phyloP scores from a whole-genome alignment of 768 basidiomycete species.

The Crucibulum laeve region DNA sequence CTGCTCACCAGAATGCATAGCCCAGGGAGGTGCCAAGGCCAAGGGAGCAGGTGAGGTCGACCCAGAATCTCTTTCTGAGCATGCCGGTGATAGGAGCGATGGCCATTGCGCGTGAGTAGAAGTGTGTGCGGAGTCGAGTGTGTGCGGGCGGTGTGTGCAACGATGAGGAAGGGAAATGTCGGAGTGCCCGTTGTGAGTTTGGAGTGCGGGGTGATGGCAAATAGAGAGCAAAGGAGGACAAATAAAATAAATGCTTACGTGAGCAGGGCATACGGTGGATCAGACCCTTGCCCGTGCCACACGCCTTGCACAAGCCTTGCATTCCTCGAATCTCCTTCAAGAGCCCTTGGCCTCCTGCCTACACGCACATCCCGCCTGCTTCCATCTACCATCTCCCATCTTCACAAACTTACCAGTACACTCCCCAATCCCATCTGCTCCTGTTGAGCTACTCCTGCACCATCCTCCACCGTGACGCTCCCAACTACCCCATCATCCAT shows the following conservation, averaged over 20 bases:
- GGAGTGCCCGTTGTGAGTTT: slow-evolving; percentile 14
- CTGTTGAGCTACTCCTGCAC: background rate
- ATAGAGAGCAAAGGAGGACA: slow-evolving; percentile 15
- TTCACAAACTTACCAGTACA: background rate
- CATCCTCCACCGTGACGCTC: background rate
- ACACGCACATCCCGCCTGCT: background rate
- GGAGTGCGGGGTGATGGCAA: slow-evolving; percentile 18
- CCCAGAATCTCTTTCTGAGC: slow-evolving; percentile 90
- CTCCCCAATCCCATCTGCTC: background rate
- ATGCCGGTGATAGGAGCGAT: slow-evolving; percentile 91
- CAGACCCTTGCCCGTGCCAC: background rate
- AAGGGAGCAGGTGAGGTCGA: slow-evolving; percentile 70
- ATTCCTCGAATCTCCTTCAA: background rate
- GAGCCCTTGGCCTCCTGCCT: background rate
- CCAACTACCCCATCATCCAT: slow-evolving; percentile 39
- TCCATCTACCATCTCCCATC: slow-evolving; percentile 4
- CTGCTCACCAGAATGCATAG: slow-evolving; percentile 80
- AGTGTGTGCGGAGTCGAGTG: slow-evolving; percentile 27
- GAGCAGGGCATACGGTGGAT: background rate
- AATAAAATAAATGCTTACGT: slow-evolving; percentile 5
- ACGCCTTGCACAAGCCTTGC: background rate
- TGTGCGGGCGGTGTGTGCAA: slow-evolving; percentile 18
- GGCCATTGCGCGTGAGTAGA: slow-evolving; percentile 47
- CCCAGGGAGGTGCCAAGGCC: slow-evolving; percentile 74
- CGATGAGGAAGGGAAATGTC: slow-evolving; percentile 35